Conservation (phyloP, 495 filamentous ascomycete species). For the Chaetomium cochliodes region DNA sequence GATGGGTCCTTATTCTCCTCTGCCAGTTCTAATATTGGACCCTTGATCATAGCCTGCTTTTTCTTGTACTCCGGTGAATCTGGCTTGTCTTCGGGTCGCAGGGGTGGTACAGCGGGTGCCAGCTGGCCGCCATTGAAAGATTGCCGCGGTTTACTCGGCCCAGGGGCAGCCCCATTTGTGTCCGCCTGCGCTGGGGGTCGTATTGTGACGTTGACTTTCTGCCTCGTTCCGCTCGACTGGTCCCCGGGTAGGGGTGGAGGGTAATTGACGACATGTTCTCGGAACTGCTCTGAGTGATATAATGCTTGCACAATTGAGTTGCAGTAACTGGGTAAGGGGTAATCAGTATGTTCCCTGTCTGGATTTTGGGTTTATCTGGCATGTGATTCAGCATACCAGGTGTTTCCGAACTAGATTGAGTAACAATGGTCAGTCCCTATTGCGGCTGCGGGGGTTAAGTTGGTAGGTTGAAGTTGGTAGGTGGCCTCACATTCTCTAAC, state of each 20-base stretch:
- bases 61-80: constrained; percentile 96
- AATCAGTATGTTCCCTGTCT: background rate
- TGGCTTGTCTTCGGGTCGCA: constrained; percentile 64
- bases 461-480: background rate
- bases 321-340: constrained; percentile 68
- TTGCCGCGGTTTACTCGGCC: constrained; percentile 43
- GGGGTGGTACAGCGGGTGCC: constrained; percentile 35
- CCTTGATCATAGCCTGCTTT: constrained; percentile 83
- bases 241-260: constrained; percentile 57
- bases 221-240: constrained; percentile 45
- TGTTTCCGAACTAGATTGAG: constrained; percentile 81
- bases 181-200: constrained; percentile 46
- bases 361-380: background rate
- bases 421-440: constrained; percentile 25
- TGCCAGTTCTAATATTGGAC: constrained; percentile 78
- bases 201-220: constrained; percentile 51
- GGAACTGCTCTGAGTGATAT: constrained; percentile 92
- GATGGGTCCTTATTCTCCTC: constrained; percentile 75
- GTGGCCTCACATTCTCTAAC: constrained; percentile 82
- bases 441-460: constrained; percentile 7
- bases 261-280: constrained; percentile 92
- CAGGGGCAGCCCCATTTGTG: constrained; percentile 42
- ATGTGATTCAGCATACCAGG: constrained; percentile 63
- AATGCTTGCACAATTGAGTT: constrained; percentile 98
- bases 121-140: constrained; percentile 45